A percentile compares a stretch with the other conserved stretches of the same genome.
phyloP scores from a whole-genome alignment of 352 stramenopile genomes.

The Pythium plurisporium region DNA sequence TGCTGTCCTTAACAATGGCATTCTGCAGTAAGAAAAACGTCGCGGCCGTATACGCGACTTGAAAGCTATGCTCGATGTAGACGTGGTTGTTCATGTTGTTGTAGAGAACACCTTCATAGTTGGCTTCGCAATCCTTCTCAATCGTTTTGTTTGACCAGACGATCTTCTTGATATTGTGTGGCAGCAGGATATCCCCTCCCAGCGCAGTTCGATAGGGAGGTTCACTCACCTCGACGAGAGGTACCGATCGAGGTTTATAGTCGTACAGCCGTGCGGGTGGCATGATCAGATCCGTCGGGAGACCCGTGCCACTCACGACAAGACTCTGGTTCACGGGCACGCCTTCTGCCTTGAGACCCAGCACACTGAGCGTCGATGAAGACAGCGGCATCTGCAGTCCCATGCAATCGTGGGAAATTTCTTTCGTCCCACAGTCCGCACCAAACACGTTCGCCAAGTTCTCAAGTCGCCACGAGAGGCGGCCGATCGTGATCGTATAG shows the following conservation, averaged over 20 bases:
- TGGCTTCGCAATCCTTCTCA: background rate
- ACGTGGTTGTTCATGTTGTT: background rate
- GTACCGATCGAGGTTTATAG: background rate
- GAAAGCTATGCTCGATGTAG: constrained; percentile 1
- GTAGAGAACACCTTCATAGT: background rate
- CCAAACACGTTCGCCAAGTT: background rate
- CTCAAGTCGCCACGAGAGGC: background rate
- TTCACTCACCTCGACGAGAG: background rate
- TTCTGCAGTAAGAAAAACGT: constrained; percentile 9
- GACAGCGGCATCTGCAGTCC: background rate
- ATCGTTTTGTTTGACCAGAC: background rate
- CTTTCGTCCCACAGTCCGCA: background rate
- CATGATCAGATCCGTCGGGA: background rate
- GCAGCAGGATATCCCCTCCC: background rate
- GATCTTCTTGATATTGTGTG: background rate
- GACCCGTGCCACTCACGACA: background rate
- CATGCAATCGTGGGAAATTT: background rate
- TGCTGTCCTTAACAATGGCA: background rate
- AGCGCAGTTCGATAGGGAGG: background rate
- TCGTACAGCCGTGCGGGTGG: background rate
- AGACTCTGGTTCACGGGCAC: background rate
- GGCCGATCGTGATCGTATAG: background rate
- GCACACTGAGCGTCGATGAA: background rate
- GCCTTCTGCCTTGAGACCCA: background rate
- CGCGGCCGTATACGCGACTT: background rate